Evolutionary conservation across 2,329 filamentous ascomycete genomes (phyloP).

Genomic region (Ceratocystis ficicola): DNA sequence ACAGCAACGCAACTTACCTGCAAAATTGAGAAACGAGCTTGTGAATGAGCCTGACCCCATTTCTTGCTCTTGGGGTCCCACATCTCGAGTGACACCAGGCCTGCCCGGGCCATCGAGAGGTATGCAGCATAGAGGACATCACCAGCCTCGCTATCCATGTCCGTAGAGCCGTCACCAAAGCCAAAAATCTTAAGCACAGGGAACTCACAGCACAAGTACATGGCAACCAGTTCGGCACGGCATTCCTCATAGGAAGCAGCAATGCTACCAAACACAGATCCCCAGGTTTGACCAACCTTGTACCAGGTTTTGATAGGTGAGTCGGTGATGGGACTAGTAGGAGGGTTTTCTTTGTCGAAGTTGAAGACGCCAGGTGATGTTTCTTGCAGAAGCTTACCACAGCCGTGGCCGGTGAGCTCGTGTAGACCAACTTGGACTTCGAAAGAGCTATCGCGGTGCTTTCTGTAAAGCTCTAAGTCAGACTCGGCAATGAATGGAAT

Average conservation of each 20-base stretch:
- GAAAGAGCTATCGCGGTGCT: constrained; percentile 76
- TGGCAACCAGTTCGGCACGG: constrained; percentile 84
- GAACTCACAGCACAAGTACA: constrained; percentile 83
- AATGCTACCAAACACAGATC: constrained; percentile 76
- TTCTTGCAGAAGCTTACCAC: constrained; percentile 86
- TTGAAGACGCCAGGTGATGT: constrained; percentile 72
- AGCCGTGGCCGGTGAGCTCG: constrained; percentile 76
- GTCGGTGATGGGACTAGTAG: constrained; percentile 63
- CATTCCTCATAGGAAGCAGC: constrained; percentile 78
- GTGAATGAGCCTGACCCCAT: constrained; percentile 88
- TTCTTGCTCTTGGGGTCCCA: constrained; percentile 86
- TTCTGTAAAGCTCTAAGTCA: constrained; percentile 67
- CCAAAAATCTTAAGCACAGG: constrained; percentile 82
- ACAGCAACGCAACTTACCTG: constrained; percentile 31
- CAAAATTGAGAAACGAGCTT: constrained; percentile 81
- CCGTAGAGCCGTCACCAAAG: constrained; percentile 62
- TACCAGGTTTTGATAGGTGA: constrained; percentile 76
- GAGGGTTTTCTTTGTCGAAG: constrained; percentile 73
- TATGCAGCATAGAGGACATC: constrained; percentile 83
- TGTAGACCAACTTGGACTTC: constrained; percentile 94
- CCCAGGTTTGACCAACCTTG: constrained; percentile 91
- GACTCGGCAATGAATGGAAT: constrained; percentile 76
- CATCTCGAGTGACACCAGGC: constrained; percentile 76
- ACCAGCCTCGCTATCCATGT: constrained; percentile 66
- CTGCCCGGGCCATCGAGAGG: constrained; percentile 87